Evolutionary conservation across 1,284 basidiomycete species (phyloP), one percentile per base, ranked within the genome.

Genomic region (Irpex lacteus): DNA sequence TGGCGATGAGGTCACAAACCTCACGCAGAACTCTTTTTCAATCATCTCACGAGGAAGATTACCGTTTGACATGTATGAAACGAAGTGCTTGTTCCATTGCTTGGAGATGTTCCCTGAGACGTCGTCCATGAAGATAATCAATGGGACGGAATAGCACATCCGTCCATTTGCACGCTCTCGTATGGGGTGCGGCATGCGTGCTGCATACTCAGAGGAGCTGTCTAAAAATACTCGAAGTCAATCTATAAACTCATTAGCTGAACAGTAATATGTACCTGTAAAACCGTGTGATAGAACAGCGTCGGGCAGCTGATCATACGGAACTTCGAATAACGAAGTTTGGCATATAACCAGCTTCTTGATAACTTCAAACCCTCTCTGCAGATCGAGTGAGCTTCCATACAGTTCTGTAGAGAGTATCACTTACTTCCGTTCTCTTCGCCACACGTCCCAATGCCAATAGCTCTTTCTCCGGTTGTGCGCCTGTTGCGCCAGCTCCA

Each of bases 101-200:
- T 75, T 73, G 2, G 70, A 74, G 0, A 68, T 56, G 26, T 77
- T 77, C 0, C 70, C 76, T 0, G 73, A 78, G 0, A 78, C 65
- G 54, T 78, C 70, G 36, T 78, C 76, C 63, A 72, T 72, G 57
- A 75, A 77, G 4, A 68, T 9, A 5, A 74, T 71, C 1, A 75
- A 61, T 0, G 69, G 72, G 0, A 73, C 61, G 0, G 65, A 65
- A 18, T 71, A 67, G 0, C 74, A 67, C 67, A 70, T 69, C 0
- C 34, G 32, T 13, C 72, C 69, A 0, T 62, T 59, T 8, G 72
- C 66, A 5, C 62, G 63, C 18, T 61, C 60, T 49, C 65, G 64
- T 3, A 62, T n/a, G 15, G 68, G 68, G 63, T 75, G 60, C 15
- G 70, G 72, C 72, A 73, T 73, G 0, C 64, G 60, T 7, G 11